phyloP scores from a whole-genome alignment of 306 rosid species.

The Vigna radiata region DNA sequence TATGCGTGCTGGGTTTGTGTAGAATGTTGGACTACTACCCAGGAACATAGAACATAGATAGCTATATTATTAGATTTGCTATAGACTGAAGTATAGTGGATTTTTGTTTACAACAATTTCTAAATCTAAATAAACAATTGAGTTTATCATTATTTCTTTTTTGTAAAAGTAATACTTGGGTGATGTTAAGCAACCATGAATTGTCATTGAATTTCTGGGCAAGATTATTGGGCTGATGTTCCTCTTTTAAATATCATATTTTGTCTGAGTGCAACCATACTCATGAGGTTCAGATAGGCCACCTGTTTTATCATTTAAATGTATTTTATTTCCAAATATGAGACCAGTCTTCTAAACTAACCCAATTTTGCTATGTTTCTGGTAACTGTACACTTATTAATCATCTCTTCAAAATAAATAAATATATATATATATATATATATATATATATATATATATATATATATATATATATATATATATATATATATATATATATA shows the following conservation, averaged over 20 bases:
- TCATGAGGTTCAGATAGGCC: not conserved
- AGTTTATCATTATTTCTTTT: not conserved
- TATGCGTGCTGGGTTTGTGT: not conserved
- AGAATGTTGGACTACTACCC: conserved; percentile 9
- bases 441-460: not conserved
- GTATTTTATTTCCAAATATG: too few relatives aligned
- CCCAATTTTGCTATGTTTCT: not conserved
- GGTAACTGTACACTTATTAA: not conserved
- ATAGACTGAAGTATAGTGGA: conserved; percentile 12
- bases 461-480: not conserved
- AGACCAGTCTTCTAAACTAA: not conserved
- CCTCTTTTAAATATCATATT: conserved; percentile 1
- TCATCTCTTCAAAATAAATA: not conserved
- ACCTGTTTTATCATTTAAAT: too few relatives aligned
- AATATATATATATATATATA: not conserved
- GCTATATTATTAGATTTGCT: not conserved
- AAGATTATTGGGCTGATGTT: not conserved
- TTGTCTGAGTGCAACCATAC: not conserved
- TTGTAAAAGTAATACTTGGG: conserved; percentile 1
- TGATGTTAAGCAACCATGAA: not conserved
- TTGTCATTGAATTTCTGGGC: conserved; percentile 17
- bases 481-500: not conserved
- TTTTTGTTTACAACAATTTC: conserved; percentile 7
- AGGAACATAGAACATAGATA: not conserved
- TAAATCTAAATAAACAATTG: not conserved